Evolutionary conservation across 139 green algal genomes (phyloP).

Genomic region (Haematococcus lacustris): DNA sequence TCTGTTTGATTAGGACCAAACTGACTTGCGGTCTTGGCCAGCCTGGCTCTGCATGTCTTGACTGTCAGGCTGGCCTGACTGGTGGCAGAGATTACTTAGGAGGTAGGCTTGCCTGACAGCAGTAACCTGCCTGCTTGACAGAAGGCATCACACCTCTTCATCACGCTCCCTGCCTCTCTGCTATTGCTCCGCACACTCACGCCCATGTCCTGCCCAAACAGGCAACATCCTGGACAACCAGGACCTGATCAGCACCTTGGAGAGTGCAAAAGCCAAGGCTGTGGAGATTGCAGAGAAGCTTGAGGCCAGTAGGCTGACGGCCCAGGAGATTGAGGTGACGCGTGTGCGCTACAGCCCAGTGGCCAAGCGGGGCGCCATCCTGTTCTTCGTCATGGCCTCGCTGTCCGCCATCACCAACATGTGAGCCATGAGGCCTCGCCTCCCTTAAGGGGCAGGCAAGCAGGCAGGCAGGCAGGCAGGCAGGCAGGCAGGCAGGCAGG

Average conservation of each 20-base stretch:
- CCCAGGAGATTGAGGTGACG: conserved; percentile 62
- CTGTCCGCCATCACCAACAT: conserved; percentile 74
- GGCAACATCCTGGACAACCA: conserved; percentile 83
- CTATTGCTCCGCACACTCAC: too few species aligned
- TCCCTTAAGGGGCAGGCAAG: too few species aligned
- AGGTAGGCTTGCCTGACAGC: too few species aligned
- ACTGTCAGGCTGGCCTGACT: too few species aligned
- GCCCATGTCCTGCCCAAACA: too few species aligned
- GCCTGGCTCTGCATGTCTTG: too few species aligned
- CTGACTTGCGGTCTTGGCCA: too few species aligned
- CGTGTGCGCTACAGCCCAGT: conserved; percentile 59
- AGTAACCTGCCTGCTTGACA: too few species aligned
- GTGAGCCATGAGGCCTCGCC: conserved; percentile 18
- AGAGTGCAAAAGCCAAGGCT: conserved; percentile 71
- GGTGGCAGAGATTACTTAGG: too few species aligned
- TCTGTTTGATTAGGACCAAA: too few species aligned
- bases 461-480: too few species aligned
- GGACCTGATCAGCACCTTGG: conserved; percentile 73
- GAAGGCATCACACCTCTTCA: background rate
- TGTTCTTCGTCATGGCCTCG: conserved; percentile 75
- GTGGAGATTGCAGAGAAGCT: conserved; percentile 76
- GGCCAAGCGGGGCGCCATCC: conserved; percentile 65
- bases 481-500: too few species aligned
- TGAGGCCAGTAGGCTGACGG: conserved; percentile 47
- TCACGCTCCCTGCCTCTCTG: background rate